A percentile compares a stretch with the other conserved stretches of the same genome.
phyloP scores from a whole-genome alignment of 208 protist species.

The Leishmania tarentolae region DNA sequence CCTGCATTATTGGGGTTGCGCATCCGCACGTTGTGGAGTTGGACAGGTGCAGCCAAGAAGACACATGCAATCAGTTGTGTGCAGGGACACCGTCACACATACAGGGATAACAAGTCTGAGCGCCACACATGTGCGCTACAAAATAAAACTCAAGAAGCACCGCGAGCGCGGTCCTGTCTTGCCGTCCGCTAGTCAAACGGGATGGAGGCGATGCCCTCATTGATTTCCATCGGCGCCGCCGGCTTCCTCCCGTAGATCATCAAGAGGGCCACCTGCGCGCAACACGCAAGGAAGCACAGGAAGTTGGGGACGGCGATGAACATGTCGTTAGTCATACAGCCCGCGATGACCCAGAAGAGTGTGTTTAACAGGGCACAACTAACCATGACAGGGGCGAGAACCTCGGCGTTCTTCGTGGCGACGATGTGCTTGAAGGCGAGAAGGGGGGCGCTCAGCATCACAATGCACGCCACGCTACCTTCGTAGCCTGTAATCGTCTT shows the following conservation, averaged over 20 bases:
- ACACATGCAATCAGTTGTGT: not conserved
- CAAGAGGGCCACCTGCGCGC: conserved; percentile 44
- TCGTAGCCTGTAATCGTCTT: conserved; percentile 48
- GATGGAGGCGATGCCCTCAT: conserved; percentile 42
- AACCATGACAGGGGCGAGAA: conserved; percentile 55
- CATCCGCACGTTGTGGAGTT: not conserved
- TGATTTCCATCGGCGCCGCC: conserved; percentile 26
- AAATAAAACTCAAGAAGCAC: not conserved
- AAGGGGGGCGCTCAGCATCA: conserved; percentile 65
- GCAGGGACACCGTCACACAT: no score
- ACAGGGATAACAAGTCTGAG: not conserved
- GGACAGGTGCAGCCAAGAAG: not conserved
- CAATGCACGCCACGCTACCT: conserved; percentile 38
- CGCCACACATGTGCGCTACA: not conserved
- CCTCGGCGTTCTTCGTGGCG: conserved; percentile 56
- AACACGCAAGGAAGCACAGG: conserved; percentile 42
- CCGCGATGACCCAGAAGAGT: conserved; percentile 55
- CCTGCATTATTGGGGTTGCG: not conserved
- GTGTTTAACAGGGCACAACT: conserved; percentile 63
- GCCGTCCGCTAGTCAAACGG: conserved; percentile 37
- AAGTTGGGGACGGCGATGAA: conserved; percentile 53
- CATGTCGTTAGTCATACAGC: conserved; percentile 40
- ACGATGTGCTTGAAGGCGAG: conserved; percentile 56
- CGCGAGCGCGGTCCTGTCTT: not conserved
- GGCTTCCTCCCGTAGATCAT: conserved; percentile 48